Conservation (phyloP, 495 filamentous ascomycete genomes). For the Margaritispora aquatica region DNA sequence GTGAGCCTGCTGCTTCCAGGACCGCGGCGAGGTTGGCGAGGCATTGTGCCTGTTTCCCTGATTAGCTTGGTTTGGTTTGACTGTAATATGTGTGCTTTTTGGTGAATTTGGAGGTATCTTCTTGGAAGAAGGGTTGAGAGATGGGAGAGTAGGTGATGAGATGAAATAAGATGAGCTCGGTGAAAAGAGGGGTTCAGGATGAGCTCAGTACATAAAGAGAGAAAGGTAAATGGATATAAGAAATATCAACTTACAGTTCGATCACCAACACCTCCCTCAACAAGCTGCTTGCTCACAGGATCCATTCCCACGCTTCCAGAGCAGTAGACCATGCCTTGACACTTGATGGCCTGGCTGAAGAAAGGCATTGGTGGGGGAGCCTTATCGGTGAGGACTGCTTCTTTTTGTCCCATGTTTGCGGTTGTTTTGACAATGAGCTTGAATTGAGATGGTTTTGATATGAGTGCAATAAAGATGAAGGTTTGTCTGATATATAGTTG, state of each 20-base stretch:
- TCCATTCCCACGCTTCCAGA: constrained; percentile 47
- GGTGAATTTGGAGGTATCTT: no score
- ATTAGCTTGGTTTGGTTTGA: no score
- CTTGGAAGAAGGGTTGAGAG: constrained; percentile 10
- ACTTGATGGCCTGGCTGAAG: constrained; percentile 50
- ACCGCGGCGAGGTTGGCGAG: constrained; percentile 49
- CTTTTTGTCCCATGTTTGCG: constrained; percentile 22
- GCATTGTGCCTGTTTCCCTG: constrained; percentile 37
- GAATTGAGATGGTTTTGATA: no score
- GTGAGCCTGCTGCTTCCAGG: constrained; percentile 28
- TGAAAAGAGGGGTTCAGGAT: no score
- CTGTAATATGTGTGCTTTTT: no score
- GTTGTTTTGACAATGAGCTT: neutral
- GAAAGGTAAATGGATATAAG: neutral
- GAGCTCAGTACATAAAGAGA: no score
- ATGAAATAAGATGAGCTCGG: neutral
- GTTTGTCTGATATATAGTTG: neutral
- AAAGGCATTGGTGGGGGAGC: constrained; percentile 49
- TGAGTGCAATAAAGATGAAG: neutral
- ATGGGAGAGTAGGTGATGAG: neutral
- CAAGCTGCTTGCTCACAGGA: constrained; percentile 39
- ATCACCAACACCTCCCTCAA: constrained; percentile 47
- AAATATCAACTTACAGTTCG: constrained; percentile 38
- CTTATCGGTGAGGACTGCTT: constrained; percentile 41
- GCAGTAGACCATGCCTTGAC: constrained; percentile 53